Evolutionary conservation across 2,329 filamentous ascomycete species (phyloP).

Genomic region (Ophiosphaerella narmari): DNA sequence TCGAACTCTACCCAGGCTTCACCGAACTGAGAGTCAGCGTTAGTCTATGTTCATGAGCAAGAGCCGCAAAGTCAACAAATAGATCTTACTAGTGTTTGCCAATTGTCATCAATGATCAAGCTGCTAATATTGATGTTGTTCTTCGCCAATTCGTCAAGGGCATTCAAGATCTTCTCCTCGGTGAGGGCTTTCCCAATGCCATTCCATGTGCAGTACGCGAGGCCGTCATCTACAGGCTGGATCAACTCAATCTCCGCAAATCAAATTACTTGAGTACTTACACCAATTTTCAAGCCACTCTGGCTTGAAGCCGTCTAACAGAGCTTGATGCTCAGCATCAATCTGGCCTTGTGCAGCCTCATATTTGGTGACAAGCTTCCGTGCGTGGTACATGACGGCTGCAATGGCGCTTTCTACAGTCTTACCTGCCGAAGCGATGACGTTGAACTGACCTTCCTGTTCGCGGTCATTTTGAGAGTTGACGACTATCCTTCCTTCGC

Average conservation of each 20-base stretch:
- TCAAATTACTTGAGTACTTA: slow-evolving; percentile 8
- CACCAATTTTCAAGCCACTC: slow-evolving; percentile 84
- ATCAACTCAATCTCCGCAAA: neutral
- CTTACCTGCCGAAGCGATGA: slow-evolving; percentile 73
- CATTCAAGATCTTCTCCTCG: slow-evolving; percentile 76
- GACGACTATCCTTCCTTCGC: slow-evolving; percentile 68
- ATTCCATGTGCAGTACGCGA: slow-evolving; percentile 98
- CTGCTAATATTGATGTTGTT: slow-evolving; percentile 78
- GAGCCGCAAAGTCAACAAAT: neutral
- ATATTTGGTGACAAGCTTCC: slow-evolving; percentile 61
- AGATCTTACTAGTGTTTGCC: slow-evolving; percentile 54
- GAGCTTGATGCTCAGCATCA: slow-evolving; percentile 53
- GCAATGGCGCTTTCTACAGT: slow-evolving; percentile 77
- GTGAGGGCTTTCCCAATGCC: slow-evolving; percentile 82
- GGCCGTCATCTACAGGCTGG: slow-evolving; percentile 65
- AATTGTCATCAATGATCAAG: slow-evolving; percentile 96
- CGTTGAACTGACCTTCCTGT: slow-evolving; percentile 58
- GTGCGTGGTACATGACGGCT: slow-evolving; percentile 85
- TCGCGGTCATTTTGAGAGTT: slow-evolving; percentile 73
- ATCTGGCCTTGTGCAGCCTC: slow-evolving; percentile 52
- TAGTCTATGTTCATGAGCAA: slow-evolving; percentile 38
- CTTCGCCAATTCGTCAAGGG: slow-evolving; percentile 71
- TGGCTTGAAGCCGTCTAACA: slow-evolving; percentile 57
- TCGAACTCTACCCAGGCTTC: slow-evolving; percentile 78
- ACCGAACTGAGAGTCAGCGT: slow-evolving; percentile 51